Evolutionary conservation across 129 eudicot species (phyloP).

Genomic region (Rutidosis leptorrhynchoides): DNA sequence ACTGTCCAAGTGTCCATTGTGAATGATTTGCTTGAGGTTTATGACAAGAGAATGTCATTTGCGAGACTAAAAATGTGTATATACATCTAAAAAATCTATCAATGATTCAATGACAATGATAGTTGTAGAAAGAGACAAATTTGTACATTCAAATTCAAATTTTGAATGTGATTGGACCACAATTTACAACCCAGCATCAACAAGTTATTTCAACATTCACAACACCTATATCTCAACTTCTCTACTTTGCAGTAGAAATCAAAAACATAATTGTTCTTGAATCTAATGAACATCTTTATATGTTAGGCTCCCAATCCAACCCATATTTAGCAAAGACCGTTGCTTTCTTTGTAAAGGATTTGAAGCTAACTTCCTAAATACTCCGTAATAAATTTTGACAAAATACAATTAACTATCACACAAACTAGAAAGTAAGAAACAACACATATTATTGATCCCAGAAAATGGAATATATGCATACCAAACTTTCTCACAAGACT

Average conservation of each 20-base stretch:
- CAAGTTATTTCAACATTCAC: not conserved
- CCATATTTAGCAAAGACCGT: not conserved
- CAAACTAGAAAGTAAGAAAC: not conserved
- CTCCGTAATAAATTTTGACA: not conserved
- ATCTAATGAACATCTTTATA: no score
- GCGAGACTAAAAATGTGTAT: no score
- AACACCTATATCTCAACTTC: not conserved
- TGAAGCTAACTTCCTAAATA: not conserved
- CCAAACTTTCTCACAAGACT: slow-evolving; percentile 26
- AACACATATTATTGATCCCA: slow-evolving; percentile 20
- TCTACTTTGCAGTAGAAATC: not conserved
- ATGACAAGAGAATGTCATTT: no score
- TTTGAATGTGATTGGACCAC: not conserved
- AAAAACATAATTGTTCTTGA: not conserved
- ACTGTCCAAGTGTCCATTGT: no score
- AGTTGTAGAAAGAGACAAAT: not conserved
- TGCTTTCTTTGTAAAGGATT: not conserved
- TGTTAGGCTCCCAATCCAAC: not conserved
- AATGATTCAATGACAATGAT: not conserved
- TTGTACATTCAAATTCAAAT: not conserved
- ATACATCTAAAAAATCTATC: not conserved
- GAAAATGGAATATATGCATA: slow-evolving; percentile 26
- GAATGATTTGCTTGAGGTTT: no score
- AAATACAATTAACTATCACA: not conserved
- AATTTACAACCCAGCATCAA: not conserved